Percentiles rank a stretch among this genome's conserved stretches.
phyloP scores from a whole-genome alignment of 306 rosid genomes.

The Biancaea sappan region DNA sequence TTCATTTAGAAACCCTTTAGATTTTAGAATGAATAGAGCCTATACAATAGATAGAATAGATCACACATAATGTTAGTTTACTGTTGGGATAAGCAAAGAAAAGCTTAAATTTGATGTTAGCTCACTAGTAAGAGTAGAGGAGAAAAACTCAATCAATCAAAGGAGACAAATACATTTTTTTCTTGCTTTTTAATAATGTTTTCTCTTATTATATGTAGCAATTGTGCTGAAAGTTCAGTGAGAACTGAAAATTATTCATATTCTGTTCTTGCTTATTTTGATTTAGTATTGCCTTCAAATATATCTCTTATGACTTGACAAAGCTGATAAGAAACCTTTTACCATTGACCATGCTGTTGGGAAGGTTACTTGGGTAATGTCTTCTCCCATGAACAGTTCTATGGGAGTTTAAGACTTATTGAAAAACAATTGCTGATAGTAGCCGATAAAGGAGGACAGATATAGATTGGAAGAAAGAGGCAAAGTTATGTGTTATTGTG shows the following conservation, averaged over 20 bases:
- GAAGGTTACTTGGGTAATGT: not conserved
- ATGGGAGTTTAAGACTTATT: not conserved
- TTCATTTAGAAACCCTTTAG: constrained; percentile 28
- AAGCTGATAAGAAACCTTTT: not conserved
- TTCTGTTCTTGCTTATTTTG: not conserved
- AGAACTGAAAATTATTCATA: not conserved
- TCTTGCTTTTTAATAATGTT: not conserved
- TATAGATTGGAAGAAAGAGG: not conserved
- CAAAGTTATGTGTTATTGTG: not conserved
- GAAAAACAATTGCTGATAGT: not conserved
- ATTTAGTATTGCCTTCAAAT: not conserved
- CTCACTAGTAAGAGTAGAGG: constrained; percentile 34
- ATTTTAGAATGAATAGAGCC: constrained; percentile 17
- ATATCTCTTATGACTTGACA: not conserved
- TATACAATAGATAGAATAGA: constrained; percentile 30
- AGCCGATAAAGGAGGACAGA: not conserved
- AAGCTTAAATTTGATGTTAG: constrained; percentile 10
- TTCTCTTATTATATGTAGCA: constrained; percentile 14
- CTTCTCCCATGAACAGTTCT: not conserved
- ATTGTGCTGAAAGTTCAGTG: constrained; percentile 2
- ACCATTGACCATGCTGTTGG: not conserved
- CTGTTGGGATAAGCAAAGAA: constrained; percentile 39
- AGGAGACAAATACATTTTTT: constrained; percentile 10
- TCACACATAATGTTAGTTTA: constrained; percentile 24
- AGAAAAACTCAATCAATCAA: constrained; percentile 24